Evolutionary conservation across 2,329 filamentous ascomycete species (phyloP), one percentile per base, ranked within the genome.

Genomic region (Fusarium algeriense): DNA sequence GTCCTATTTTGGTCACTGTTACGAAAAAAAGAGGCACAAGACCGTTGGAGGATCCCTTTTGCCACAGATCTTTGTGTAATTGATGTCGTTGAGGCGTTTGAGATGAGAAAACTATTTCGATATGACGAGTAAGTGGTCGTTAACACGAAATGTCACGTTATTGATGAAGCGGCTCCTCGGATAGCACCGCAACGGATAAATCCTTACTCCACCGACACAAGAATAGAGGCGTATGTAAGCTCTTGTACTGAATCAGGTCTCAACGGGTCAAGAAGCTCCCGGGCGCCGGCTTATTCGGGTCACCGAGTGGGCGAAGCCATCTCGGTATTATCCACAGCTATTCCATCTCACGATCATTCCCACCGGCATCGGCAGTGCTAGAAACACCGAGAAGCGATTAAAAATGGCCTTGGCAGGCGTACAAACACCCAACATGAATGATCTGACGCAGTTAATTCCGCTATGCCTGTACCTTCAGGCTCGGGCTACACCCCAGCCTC

Each of bases 81-180:
- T 58, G 54, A 65, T 30, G 54, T 43, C 43, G 30, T 64, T 30
- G 64, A 41, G 68, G 68, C 54, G 45, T 43, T 19, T 53, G 26
- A 34, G 55, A 45, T 32, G 19, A 15, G 17, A 23, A 34, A 52
- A 20, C 13, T 41, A 15, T n/a, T 41, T 40, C 17, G 12, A 30
- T 6, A 37, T 61, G 59, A 58, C 50, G 52, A 44, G 40, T 50
- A 44, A 46, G 30, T 43, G 7, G 34, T 26, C 38, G n/a, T 32
- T 10, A 19, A n/a, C 19, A 37, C 12, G 7, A 19, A 20, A 20
- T 1, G 44, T n/a, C 6, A 23, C 34, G 26, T 34, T 6, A n/a
- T 11, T 35, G 23, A 17, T 17, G 41, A 41, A 19, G 5, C 20
- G 20, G 7, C 12, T 14, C 26, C 45, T 35, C 34, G 19, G 35